Evolutionary conservation across 768 basidiomycete species (phyloP), one percentile per base, ranked within the genome.

Genomic region (Macrocybe gigantea): DNA sequence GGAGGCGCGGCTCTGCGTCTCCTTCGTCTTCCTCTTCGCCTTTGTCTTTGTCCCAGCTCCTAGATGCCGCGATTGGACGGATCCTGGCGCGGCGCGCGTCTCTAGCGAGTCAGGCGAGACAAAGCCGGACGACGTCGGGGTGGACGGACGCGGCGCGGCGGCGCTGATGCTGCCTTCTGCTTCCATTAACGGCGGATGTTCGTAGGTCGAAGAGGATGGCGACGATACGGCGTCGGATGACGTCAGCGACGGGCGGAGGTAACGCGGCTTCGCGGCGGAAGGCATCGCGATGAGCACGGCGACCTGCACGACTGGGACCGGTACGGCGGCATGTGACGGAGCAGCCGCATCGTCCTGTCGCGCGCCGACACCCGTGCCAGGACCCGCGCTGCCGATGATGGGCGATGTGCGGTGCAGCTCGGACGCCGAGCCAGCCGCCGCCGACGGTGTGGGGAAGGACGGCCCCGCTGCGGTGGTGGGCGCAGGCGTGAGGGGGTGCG

Each of bases 241-340:
- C 15, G 52, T 13, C 12, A 46, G 37, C 33, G 50, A 44, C 33
- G 13, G 37, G 44, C 5, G 38, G 41, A 5, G 47, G 11, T 33
- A 44, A 5, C 34, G 42, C 31, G 50, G 22, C 3, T 44, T 38
- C 9, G 57, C 38, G 10, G 49, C 57, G 33, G 57, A 56, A 2
- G 65, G 67, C 67, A 68, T 68, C 3, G 64, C 67, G 22, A 68
- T 64, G 15, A 67, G 54, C 31, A 67, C 63, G 0, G 67, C 64
- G 2, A 67, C 62, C 30, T 58, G 57, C 38, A 22, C 22, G 22
- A 68, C 67, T 3, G 64, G 65, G 22, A 68, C 63, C 14, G 66
- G 54, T 32, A 67, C 63, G 0, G 67, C 64, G 2, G 66, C 62
- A 29, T 58, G 57, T 37, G 33, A 31, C 45, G 42, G 3, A 44